Percentiles rank a stretch among this genome's conserved stretches.
Conservation (phyloP, 371 early-diverging fungal genomes). For the Dipsacomyces acuminosporus region DNA sequence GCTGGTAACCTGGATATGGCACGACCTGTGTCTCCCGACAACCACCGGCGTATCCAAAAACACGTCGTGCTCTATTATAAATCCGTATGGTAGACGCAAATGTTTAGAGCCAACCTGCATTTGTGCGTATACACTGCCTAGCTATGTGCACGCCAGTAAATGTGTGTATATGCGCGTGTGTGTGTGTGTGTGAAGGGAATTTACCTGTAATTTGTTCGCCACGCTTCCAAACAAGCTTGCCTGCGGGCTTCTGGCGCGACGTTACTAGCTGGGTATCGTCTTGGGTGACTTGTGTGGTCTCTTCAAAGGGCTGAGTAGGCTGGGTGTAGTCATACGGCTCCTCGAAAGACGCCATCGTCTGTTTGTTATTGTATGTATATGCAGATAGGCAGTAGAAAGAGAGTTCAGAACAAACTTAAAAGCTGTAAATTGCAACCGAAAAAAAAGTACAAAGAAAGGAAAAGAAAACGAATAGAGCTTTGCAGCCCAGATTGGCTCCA, state of each 20-base stretch:
- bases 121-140: not conserved
- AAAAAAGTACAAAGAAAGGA: not conserved
- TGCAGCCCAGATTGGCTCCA: too few relatives aligned
- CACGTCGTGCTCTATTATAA: constrained; percentile 46
- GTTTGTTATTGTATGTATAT: too few relatives aligned
- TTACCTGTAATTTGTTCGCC: constrained; percentile 31
- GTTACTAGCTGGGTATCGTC: constrained; percentile 30
- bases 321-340: constrained; percentile 44
- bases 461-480: not conserved
- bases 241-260: constrained; percentile 33
- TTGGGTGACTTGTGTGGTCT: constrained; percentile 44
- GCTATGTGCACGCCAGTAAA: too few relatives aligned
- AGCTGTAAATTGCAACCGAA: too few relatives aligned
- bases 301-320: constrained; percentile 49
- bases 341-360: constrained; percentile 29
- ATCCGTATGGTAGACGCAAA: constrained; percentile 4
- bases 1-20: constrained; percentile 45
- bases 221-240: constrained; percentile 44
- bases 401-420: too few relatives aligned
- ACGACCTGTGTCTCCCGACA: constrained; percentile 47
- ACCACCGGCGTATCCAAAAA: constrained; percentile 38
- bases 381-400: too few relatives aligned
- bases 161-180: too few relatives aligned
- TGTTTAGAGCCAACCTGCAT: not conserved
- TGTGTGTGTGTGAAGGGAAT: too few relatives aligned